A percentile compares a stretch with the other conserved stretches of the same genome.
Evolutionary conservation across 805 yeast genomes (phyloP).

Genomic region (Kodamaea jinghongensis): DNA sequence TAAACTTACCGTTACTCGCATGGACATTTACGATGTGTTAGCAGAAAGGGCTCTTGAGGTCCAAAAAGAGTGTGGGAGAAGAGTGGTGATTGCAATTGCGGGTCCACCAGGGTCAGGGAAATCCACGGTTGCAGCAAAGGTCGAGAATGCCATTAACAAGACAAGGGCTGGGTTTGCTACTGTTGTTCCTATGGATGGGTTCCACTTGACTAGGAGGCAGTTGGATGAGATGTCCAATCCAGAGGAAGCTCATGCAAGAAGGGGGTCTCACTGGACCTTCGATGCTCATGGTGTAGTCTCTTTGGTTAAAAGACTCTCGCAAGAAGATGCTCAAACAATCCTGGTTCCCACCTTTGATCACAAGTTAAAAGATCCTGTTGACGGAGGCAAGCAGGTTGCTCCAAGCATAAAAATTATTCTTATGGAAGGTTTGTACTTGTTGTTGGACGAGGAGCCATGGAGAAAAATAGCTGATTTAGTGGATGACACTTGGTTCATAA

Average conservation of each 20-base stretch:
- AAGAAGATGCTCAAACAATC: slow-evolving; percentile 37
- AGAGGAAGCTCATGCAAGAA: slow-evolving; percentile 50
- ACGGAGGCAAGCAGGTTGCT: slow-evolving; percentile 46
- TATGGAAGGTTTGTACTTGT: slow-evolving; percentile 74
- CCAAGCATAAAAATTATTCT: slow-evolving; percentile 54
- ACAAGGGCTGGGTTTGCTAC: slow-evolving; percentile 12
- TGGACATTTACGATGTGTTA: slow-evolving; percentile 10
- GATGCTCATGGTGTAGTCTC: slow-evolving; percentile 41
- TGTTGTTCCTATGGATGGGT: slow-evolving; percentile 38
- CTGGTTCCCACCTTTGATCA: slow-evolving; percentile 75
- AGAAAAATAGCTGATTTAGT: slow-evolving; percentile 36
- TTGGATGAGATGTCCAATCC: slow-evolving; percentile 47
- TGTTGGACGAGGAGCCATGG: slow-evolving; percentile 63
- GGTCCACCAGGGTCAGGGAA: slow-evolving; percentile 88
- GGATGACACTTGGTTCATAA: slow-evolving; percentile 51
- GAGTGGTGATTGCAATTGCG: slow-evolving; percentile 56
- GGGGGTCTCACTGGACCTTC: slow-evolving; percentile 87
- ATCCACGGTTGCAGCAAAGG: slow-evolving; percentile 55
- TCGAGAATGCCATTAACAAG: slow-evolving; percentile 34
- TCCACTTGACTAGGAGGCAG: slow-evolving; percentile 29
- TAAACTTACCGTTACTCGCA: too few relatives aligned
- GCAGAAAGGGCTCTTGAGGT: slow-evolving; percentile 28
- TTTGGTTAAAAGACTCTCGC: too few relatives aligned
- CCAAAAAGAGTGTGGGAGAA: slow-evolving; percentile 19
- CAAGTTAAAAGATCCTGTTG: slow-evolving; percentile 66